These are phyloP conservation scores for Sphagnum fallax DNA, from an alignment of 228 moss, liverwort and hornwort genomes.

Conservation along the genomic window DNA sequence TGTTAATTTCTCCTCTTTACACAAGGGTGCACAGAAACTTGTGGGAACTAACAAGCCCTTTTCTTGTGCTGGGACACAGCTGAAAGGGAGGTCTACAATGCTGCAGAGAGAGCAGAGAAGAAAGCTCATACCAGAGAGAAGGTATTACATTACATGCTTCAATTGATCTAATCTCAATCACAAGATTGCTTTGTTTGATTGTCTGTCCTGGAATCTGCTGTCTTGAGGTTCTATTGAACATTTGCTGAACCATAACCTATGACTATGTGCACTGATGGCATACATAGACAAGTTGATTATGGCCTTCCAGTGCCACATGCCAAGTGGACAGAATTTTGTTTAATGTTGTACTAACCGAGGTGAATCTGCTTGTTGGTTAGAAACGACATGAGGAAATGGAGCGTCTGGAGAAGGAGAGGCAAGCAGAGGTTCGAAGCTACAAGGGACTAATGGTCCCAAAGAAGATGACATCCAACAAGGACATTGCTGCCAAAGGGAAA, in stretches of 20 bases:
- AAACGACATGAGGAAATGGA: conserved; percentile 94
- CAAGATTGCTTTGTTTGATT: too few relatives aligned
- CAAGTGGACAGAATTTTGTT: too few relatives aligned
- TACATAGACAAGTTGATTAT: too few relatives aligned
- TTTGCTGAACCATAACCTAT: too few relatives aligned
- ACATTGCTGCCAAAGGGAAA: conserved; percentile 86
- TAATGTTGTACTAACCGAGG: neutral
- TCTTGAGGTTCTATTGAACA: neutral
- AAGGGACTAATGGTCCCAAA: conserved; percentile 90
- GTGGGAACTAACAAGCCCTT: neutral
- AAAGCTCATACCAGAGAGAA: conserved; percentile 84
- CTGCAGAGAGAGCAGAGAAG: conserved; percentile 85
- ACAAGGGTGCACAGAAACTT: neutral
- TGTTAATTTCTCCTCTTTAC: neutral
- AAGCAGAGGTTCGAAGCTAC: conserved; percentile 91
- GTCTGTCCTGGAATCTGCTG: neutral
- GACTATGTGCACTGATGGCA: too few relatives aligned
- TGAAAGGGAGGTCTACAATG: conserved; percentile 87
- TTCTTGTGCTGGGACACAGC: conserved; percentile 23
- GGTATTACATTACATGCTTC: conserved; percentile 19
- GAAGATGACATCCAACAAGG: conserved; percentile 99
- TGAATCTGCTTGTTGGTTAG: conserved; percentile 19
- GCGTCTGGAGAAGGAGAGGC: conserved; percentile 81
- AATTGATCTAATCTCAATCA: too few relatives aligned
- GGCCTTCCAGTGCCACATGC: too few relatives aligned